Evolutionary conservation across 2,329 filamentous ascomycete species (phyloP).

Genomic region (Epichloe hybrida): DNA sequence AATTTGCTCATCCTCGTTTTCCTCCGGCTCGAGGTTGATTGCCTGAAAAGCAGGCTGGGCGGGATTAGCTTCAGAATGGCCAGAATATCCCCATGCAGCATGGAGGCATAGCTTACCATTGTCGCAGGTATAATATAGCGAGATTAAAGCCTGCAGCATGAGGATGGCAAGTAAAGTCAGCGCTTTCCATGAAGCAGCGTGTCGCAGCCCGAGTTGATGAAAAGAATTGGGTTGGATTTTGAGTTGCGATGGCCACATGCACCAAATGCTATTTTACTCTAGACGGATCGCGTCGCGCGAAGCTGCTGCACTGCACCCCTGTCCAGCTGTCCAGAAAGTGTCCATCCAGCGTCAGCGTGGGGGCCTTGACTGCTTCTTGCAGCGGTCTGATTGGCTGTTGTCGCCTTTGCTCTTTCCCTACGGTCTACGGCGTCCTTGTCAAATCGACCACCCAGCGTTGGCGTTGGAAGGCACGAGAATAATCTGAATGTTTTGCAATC

Average conservation of each 20-base stretch:
- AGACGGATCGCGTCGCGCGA: background rate
- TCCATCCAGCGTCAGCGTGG: too few relatives aligned
- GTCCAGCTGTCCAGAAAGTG: background rate
- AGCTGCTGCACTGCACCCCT: background rate
- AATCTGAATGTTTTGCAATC: too few relatives aligned
- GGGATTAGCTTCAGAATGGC: background rate
- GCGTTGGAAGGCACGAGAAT: too few relatives aligned
- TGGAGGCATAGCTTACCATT: background rate
- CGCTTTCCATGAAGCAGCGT: background rate
- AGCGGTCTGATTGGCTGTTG: too few relatives aligned
- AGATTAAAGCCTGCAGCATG: background rate
- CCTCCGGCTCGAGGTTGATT: conserved; percentile 88
- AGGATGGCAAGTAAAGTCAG: background rate
- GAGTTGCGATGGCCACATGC: background rate
- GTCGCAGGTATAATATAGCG: background rate
- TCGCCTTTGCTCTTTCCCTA: too few relatives aligned
- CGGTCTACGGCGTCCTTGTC: too few relatives aligned
- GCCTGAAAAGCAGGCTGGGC: conserved; percentile 59
- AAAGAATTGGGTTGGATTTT: background rate
- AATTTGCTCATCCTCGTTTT: conserved; percentile 77
- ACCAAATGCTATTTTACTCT: background rate
- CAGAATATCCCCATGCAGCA: background rate
- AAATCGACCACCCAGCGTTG: too few relatives aligned
- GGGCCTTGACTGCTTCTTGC: too few relatives aligned
- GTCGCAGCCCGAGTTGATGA: background rate